phyloP scores from a whole-genome alignment of 768 basidiomycete species.

The Leccinum rimulosum region DNA sequence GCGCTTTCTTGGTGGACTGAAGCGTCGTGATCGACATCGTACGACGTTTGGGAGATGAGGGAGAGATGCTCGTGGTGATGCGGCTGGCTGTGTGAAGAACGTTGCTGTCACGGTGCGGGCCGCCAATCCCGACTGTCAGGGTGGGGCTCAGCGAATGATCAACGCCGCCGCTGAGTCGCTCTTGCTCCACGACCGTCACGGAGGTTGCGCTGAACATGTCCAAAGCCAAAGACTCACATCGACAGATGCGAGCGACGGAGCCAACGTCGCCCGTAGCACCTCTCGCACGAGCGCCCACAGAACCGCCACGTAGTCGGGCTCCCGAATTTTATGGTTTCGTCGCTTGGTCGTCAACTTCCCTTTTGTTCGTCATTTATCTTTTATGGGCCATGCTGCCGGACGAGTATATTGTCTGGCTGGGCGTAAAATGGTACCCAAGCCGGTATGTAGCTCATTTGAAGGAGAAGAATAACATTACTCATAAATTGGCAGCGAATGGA shows the following conservation, averaged over 20 bases:
- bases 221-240: no score
- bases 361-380: constrained; percentile 67
- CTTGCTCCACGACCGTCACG: constrained; percentile 14
- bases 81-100: not conserved
- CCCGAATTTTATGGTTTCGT: constrained; percentile 92
- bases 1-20: constrained; percentile 45
- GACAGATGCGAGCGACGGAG: constrained; percentile 13
- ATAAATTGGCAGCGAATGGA: constrained; percentile 69
- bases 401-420: constrained; percentile 58
- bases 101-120: not conserved
- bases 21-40: constrained; percentile 31
- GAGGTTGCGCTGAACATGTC: constrained; percentile 20
- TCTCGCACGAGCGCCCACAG: constrained; percentile 40
- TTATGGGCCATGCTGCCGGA: constrained; percentile 84
- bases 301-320: constrained; percentile 57
- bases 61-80: not conserved
- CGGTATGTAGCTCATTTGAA: constrained; percentile 44
- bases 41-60: not conserved
- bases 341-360: constrained; percentile 74
- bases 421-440: constrained; percentile 86
- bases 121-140: not conserved
- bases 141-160: constrained; percentile 14
- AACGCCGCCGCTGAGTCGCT: constrained; percentile 3
- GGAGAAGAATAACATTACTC: not conserved
- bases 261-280: constrained; percentile 48